phyloP scores from a whole-genome alignment of 1,139 yeast genomes.

The Candida labiduridarum region DNA sequence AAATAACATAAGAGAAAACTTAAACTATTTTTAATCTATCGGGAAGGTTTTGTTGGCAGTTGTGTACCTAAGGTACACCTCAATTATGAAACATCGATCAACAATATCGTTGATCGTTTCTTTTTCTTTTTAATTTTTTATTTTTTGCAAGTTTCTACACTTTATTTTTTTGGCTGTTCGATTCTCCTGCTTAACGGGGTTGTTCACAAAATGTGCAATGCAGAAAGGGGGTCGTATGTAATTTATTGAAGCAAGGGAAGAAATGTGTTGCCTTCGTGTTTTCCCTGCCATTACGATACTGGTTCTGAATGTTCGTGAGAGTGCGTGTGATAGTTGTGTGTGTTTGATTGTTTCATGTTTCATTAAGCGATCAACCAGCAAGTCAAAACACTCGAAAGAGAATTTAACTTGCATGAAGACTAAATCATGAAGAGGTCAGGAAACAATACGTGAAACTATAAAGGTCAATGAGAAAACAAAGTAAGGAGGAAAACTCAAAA shows the following conservation, averaged over 20 bases:
- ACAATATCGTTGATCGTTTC: background rate
- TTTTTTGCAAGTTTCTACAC: background rate
- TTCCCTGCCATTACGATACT: too few species aligned
- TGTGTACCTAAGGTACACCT: slow-evolving; percentile 1
- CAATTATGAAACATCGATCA: background rate
- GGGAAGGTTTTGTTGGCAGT: background rate
- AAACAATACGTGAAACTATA: background rate
- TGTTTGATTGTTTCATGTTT: too few species aligned
- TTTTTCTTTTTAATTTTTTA: background rate
- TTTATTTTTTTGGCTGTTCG: background rate
- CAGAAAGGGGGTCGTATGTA: too few species aligned
- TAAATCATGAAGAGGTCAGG: background rate
- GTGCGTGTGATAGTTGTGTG: too few species aligned
- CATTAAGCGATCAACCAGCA: too few species aligned
- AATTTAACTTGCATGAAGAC: too few species aligned
- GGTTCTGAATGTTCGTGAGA: too few species aligned
- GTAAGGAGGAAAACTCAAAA: background rate
- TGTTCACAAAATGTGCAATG: background rate
- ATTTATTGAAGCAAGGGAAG: too few species aligned
- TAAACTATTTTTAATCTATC: background rate
- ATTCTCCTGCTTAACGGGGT: background rate
- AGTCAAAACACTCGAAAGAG: too few species aligned
- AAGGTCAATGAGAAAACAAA: background rate
- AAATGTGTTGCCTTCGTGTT: too few species aligned
- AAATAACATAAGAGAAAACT: background rate